These are phyloP conservation scores for Beta corolliflora DNA, from an alignment of 179 eudicot genomes.

Conservation along the genomic window DNA sequence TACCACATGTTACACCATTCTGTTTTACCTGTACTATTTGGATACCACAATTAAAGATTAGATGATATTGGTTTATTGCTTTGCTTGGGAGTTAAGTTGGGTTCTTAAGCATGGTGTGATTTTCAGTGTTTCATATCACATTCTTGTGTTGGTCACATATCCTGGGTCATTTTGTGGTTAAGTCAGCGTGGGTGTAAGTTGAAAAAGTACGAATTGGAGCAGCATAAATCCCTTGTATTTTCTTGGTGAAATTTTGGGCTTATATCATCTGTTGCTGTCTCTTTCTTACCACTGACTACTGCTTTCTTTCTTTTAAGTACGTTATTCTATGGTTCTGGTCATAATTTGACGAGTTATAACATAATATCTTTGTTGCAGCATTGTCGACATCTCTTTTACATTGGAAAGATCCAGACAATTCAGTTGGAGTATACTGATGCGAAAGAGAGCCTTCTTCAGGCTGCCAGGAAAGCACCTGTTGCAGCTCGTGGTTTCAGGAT, in stretches of 20 bases:
- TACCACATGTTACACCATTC: not conserved
- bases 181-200: not conserved
- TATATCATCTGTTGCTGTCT: not conserved
- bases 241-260: not conserved
- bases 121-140: not conserved
- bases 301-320: not conserved
- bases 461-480: slow-evolving; percentile 92
- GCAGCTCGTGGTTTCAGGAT: slow-evolving; percentile 95
- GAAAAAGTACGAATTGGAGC: not conserved
- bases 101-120: not conserved
- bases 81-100: not conserved
- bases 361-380: slow-evolving; percentile 51
- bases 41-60: not conserved
- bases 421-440: slow-evolving; percentile 97
- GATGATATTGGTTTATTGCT: not conserved
- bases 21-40: not conserved
- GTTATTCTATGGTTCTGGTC: not conserved
- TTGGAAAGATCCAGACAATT: slow-evolving; percentile 93
- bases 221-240: not conserved
- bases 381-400: slow-evolving; percentile 92
- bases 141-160: not conserved
- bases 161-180: not conserved
- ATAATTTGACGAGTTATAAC: slow-evolving; percentile 1
- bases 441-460: slow-evolving; percentile 95
- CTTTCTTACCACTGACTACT: not conserved